Conservation (phyloP, 495 filamentous ascomycete genomes). For the Neurospora sp. region DNA sequence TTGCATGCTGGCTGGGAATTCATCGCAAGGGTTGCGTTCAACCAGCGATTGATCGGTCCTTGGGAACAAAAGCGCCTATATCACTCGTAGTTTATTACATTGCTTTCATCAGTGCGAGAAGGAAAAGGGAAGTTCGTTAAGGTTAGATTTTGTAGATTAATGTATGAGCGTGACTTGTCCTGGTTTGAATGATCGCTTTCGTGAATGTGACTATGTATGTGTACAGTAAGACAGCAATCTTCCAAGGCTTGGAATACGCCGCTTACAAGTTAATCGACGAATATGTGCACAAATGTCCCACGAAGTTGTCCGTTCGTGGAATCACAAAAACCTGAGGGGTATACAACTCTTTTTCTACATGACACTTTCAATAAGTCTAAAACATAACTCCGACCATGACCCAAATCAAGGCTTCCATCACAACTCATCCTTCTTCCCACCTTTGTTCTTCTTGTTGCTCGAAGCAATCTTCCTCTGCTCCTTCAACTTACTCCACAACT, state of each 20-base stretch:
- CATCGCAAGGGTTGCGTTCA: neutral
- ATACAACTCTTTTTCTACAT: neutral
- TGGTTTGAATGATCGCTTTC: neutral
- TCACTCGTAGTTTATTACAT: neutral
- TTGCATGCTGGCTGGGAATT: neutral
- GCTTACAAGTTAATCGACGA: neutral
- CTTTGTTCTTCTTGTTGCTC: neutral
- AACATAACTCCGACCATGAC: neutral
- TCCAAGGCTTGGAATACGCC: neutral
- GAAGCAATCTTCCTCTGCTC: slow-evolving; percentile 11
- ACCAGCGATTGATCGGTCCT: neutral
- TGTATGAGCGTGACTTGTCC: neutral
- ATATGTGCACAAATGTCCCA: neutral
- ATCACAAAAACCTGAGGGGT: neutral
- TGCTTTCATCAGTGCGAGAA: neutral
- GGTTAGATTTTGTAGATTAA: neutral
- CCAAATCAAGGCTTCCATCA: neutral
- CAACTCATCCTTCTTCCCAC: slow-evolving; percentile 12
- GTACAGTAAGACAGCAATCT: neutral
- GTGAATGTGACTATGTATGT: neutral
- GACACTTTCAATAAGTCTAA: neutral
- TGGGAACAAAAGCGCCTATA: neutral
- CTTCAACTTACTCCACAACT: slow-evolving; percentile 14
- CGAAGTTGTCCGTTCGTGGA: neutral
- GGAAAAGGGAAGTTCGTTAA: neutral